Conservation (phyloP, 177 flowering plant species). For the Vitis hybrid region DNA sequence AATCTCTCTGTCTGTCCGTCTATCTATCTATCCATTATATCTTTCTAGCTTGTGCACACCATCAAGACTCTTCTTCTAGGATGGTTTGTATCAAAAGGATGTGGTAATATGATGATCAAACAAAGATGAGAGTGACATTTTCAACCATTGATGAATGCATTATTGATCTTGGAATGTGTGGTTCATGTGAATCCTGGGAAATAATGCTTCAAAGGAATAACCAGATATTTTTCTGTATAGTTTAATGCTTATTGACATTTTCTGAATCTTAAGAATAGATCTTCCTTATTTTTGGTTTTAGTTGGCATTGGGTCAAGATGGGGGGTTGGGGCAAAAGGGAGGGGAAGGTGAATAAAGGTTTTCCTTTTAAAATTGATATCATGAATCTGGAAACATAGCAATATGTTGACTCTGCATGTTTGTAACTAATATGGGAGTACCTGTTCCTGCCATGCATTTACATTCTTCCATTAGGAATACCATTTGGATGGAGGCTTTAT, state of each 20-base stretch:
- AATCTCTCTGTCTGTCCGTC: no score
- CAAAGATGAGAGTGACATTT: no score
- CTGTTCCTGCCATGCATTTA: not conserved
- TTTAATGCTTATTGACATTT: not conserved
- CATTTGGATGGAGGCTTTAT: not conserved
- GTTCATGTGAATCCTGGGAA: not conserved
- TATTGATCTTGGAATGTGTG: not conserved
- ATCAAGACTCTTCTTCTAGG: no score
- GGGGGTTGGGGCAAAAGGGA: not conserved
- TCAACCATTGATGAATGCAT: no score
- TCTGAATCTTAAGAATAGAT: not conserved
- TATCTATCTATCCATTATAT: no score
- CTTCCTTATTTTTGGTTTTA: not conserved
- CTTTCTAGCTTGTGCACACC: no score
- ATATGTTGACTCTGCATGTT: not conserved
- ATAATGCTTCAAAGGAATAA: not conserved
- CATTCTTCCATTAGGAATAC: not conserved
- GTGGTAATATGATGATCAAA: no score
- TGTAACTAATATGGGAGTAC: not conserved
- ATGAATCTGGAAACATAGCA: not conserved
- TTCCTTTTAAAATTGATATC: not conserved
- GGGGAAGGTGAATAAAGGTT: not conserved
- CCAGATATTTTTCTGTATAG: not conserved
- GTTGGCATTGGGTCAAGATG: no score
- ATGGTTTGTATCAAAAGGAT: no score